Evolutionary conservation across 768 basidiomycete genomes (phyloP).

Genomic region (Chalciporus sphaerocephalus): DNA sequence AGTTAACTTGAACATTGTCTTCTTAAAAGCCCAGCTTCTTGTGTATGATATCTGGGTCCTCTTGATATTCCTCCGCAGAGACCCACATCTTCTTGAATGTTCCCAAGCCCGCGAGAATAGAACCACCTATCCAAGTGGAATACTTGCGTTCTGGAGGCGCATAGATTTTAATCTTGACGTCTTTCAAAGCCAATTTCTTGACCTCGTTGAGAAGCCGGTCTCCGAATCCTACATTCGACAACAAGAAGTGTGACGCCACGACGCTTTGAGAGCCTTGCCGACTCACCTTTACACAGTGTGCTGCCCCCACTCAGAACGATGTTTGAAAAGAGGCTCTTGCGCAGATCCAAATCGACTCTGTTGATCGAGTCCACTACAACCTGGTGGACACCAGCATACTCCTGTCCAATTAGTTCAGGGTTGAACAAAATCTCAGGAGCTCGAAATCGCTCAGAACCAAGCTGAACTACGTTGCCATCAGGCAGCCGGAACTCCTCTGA

Average conservation of each 20-base stretch:
- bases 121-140: slow-evolving; percentile 96
- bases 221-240: slow-evolving; percentile 66
- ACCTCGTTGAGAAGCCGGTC: slow-evolving; percentile 95
- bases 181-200: slow-evolving; percentile 91
- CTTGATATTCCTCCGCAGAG: slow-evolving; percentile 97
- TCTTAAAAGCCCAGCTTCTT: slow-evolving; percentile 82
- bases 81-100: slow-evolving; percentile 99
- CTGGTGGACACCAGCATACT: slow-evolving; percentile 96
- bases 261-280: slow-evolving; percentile 1
- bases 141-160: slow-evolving; percentile 99
- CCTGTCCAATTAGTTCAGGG: slow-evolving; percentile 92
- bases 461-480: slow-evolving; percentile 94
- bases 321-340: slow-evolving; percentile 93
- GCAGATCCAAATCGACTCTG: slow-evolving; percentile 91
- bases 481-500: slow-evolving; percentile 89
- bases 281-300: slow-evolving; percentile 85
- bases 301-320: slow-evolving; percentile 96
- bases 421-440: slow-evolving; percentile 98
- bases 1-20: slow-evolving; percentile 11
- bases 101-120: slow-evolving; percentile 90
- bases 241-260: slow-evolving; percentile 17
- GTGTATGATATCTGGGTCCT: slow-evolving; percentile 98
- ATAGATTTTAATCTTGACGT: slow-evolving; percentile 98
- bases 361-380: slow-evolving; percentile 98
- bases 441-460: slow-evolving; percentile 91